A percentile compares a stretch with the other conserved stretches of the same genome.
phyloP scores from a whole-genome alignment of 441 rosid species.

The Kokia cookei region DNA sequence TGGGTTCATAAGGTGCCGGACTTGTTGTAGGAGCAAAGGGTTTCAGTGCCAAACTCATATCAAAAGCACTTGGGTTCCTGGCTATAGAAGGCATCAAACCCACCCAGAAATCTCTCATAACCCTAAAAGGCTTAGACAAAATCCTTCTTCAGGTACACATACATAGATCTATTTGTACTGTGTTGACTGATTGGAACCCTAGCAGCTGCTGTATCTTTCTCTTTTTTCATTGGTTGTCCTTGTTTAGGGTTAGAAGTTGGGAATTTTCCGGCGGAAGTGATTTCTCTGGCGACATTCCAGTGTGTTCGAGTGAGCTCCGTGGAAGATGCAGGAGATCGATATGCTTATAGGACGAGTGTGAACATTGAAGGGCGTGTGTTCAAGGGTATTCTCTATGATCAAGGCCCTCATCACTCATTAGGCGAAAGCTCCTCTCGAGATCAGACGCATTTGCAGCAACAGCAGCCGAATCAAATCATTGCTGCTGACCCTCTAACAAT shows the following conservation, averaged over 20 bases:
- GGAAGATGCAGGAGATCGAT: constrained; percentile 27
- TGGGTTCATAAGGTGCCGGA: constrained; percentile 42
- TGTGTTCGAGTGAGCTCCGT: constrained; percentile 39
- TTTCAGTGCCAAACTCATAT: constrained; percentile 53
- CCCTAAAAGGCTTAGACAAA: constrained; percentile 19
- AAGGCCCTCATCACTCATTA: constrained; percentile 25
- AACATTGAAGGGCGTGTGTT: constrained; percentile 43
- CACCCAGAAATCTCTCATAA: constrained; percentile 3
- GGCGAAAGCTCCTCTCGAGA: constrained; percentile 26
- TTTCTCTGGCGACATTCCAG: constrained; percentile 32
- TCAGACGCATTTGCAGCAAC: constrained; percentile 2
- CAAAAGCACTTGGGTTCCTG: constrained; percentile 65
- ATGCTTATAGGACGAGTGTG: constrained; percentile 44
- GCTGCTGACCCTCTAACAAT: constrained; percentile 1
- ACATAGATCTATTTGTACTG: background rate
- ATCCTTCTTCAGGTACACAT: constrained; percentile 7
- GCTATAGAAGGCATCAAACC: constrained; percentile 33
- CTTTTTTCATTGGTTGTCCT: background rate
- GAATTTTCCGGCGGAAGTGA: constrained; percentile 48
- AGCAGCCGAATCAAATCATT: constrained; percentile 1
- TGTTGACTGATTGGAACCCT: background rate
- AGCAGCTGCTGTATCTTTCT: background rate
- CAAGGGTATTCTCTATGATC: constrained; percentile 51
- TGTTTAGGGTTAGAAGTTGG: constrained; percentile 27
- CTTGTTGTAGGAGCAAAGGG: constrained; percentile 52